Evolutionary conservation across 225 moss, liverwort and hornwort species (phyloP).

Genomic region (Lunularia cruciata): DNA sequence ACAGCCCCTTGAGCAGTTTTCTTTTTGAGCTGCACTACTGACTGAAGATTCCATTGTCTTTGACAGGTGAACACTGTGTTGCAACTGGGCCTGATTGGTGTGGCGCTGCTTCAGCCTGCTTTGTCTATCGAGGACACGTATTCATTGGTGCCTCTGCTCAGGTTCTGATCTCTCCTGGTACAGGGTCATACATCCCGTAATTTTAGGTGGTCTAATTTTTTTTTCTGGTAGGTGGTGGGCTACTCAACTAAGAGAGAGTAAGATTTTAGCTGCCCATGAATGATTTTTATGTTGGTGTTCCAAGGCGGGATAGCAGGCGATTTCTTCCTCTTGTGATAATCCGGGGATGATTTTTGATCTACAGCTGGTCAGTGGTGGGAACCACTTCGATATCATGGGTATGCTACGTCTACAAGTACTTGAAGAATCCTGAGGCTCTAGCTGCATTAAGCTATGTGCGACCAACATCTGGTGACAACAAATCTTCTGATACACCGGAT

Average conservation of each 20-base stretch:
- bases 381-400: conserved; percentile 83
- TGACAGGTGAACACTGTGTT: conserved; percentile 87
- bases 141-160: conserved; percentile 46
- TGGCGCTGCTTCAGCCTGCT: conserved; percentile 80
- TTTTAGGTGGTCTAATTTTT: background rate
- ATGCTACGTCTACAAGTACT: conserved; percentile 65
- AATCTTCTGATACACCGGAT: background rate
- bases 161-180: conserved; percentile 16
- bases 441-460: conserved; percentile 16
- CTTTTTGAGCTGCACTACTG: too few relatives aligned
- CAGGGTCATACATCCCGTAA: too few relatives aligned
- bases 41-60: background rate
- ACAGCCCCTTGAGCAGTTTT: too few relatives aligned
- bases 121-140: conserved; percentile 70
- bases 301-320: conserved; percentile 95
- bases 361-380: conserved; percentile 93
- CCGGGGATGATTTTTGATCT: conserved; percentile 10
- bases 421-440: conserved; percentile 40
- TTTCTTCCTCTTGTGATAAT: too few relatives aligned
- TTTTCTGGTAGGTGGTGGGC: background rate
- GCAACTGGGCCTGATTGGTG: conserved; percentile 77
- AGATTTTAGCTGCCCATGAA: background rate
- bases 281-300: conserved; percentile 8
- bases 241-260: background rate
- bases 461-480: conserved; percentile 3